Conservation (phyloP, 2,329 filamentous ascomycete species). For the Xylaria sp. region DNA sequence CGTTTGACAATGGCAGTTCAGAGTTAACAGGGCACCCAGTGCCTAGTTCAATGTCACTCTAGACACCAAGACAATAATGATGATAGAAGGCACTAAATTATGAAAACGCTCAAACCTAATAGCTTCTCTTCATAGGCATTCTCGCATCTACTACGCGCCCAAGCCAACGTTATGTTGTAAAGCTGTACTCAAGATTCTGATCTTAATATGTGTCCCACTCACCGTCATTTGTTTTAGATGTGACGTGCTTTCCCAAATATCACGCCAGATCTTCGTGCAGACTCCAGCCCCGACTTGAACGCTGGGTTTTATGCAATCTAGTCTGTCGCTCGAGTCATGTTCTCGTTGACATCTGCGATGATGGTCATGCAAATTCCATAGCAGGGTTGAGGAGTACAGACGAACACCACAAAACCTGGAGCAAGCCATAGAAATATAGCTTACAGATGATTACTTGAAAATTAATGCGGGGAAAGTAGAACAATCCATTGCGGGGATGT, state of each 20-base stretch:
- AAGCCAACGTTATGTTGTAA: background rate
- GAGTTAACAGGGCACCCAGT: background rate
- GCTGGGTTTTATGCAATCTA: too few species aligned
- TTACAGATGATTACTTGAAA: background rate
- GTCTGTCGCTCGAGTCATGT: too few species aligned
- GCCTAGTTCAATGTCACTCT: background rate
- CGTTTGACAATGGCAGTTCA: background rate
- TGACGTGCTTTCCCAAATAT: too few species aligned
- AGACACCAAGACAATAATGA: background rate
- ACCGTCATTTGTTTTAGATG: background rate
- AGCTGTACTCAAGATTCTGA: background rate
- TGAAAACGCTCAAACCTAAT: background rate
- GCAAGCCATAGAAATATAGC: background rate
- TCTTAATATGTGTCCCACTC: background rate
- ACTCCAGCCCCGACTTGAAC: background rate
- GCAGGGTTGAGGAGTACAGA: too few species aligned
- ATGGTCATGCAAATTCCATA: too few species aligned
- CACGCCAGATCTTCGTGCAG: background rate
- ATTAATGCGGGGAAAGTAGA: background rate
- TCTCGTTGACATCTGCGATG: too few species aligned
- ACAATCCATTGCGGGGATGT: background rate
- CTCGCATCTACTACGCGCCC: background rate
- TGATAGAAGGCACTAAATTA: constrained; percentile 6
- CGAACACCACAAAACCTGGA: too few species aligned
- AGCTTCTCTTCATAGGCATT: background rate